Evolutionary conservation across 2,329 filamentous ascomycete genomes (phyloP).

Genomic region (Xylaria digitata): DNA sequence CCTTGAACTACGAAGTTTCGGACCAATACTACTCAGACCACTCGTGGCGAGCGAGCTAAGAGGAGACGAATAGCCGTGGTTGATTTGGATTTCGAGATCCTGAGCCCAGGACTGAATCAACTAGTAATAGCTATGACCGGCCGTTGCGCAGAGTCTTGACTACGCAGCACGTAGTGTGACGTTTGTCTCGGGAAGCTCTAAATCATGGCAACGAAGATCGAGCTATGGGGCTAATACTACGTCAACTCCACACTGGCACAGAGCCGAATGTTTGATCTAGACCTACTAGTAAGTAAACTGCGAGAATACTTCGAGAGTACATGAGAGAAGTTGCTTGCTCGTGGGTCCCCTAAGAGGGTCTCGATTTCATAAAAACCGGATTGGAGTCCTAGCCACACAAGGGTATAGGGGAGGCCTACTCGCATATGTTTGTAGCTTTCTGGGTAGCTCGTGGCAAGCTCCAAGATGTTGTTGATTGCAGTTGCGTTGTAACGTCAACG

Average conservation of each 20-base stretch:
- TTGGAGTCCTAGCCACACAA: slow-evolving; percentile 13
- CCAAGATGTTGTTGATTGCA: slow-evolving; percentile 1
- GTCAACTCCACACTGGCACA: not conserved
- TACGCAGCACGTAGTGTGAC: slow-evolving; percentile 1
- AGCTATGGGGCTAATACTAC: slow-evolving; percentile 8
- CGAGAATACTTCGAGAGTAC: slow-evolving; percentile 13
- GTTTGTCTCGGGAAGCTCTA: not conserved
- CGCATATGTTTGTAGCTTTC: slow-evolving; percentile 6
- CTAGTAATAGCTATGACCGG: not conserved
- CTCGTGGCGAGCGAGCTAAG: not conserved
- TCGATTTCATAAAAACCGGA: not conserved
- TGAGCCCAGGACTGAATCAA: not conserved
- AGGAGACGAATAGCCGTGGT: not conserved
- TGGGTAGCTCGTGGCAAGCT: slow-evolving; percentile 3
- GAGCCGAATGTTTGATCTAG: slow-evolving; percentile 8
- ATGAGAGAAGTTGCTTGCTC: not conserved
- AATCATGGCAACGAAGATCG: not conserved
- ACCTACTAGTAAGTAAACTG: not conserved
- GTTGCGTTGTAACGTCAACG: slow-evolving; percentile 13
- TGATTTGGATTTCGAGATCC: not conserved
- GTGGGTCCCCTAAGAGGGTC: not conserved
- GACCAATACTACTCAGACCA: not conserved
- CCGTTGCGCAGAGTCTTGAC: not conserved
- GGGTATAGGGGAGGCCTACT: slow-evolving; percentile 5
- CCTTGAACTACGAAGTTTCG: not conserved